phyloP scores from a whole-genome alignment of 805 yeast genomes.

The Pichia californica region DNA sequence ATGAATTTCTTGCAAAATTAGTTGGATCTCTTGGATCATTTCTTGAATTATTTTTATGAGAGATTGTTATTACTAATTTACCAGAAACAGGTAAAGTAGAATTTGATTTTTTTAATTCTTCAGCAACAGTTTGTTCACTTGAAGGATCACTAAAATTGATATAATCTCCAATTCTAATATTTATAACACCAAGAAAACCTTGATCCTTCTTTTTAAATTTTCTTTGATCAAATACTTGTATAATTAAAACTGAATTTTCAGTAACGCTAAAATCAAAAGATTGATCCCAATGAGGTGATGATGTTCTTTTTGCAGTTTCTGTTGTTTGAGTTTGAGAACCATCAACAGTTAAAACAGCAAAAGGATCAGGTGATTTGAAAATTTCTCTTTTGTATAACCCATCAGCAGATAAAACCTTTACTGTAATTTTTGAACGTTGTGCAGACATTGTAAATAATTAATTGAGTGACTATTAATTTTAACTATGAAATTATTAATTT shows the following conservation, averaged over 20 bases:
- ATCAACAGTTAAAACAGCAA: conserved; percentile 95
- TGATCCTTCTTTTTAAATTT: conserved; percentile 98
- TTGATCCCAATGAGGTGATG: conserved; percentile 98
- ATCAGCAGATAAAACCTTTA: conserved; percentile 90
- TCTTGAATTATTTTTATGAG: conserved; percentile 33
- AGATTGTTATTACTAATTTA: conserved; percentile 70
- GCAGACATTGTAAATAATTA: neutral
- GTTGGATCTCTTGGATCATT: conserved; percentile 28
- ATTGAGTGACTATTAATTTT: neutral
- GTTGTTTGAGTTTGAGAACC: conserved; percentile 96
- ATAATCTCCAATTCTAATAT: conserved; percentile 83
- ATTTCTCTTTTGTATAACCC: conserved; percentile 93
- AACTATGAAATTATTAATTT: neutral
- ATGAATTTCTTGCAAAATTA: conserved; percentile 15
- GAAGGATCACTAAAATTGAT: conserved; percentile 50
- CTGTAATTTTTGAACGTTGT: conserved; percentile 38
- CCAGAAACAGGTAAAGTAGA: conserved; percentile 93
- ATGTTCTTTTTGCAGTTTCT: conserved; percentile 84
- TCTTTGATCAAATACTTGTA: conserved; percentile 95
- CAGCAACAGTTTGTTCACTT: conserved; percentile 81
- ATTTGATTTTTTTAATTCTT: conserved; percentile 86
- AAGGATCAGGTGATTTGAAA: conserved; percentile 94
- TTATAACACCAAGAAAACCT: conserved; percentile 95
- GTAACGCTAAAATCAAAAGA: conserved; percentile 69
- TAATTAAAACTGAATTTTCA: conserved; percentile 78